Conservation (phyloP, 228 moss, liverwort and hornwort species). For the Sphagnum fallax region DNA sequence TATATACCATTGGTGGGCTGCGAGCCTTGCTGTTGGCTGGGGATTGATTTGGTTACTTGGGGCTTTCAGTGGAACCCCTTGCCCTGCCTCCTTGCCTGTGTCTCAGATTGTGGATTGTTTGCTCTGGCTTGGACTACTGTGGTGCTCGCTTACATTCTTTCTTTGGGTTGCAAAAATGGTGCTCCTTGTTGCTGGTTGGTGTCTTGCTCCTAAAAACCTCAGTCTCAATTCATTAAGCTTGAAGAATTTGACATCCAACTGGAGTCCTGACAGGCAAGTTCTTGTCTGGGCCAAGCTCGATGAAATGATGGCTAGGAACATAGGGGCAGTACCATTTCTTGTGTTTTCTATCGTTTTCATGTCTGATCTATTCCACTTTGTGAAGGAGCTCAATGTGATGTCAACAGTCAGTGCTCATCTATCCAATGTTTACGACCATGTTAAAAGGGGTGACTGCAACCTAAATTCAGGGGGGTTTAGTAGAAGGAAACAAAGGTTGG, state of each 20-base stretch:
- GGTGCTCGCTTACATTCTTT: conserved; percentile 25
- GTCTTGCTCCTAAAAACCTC: too few relatives aligned
- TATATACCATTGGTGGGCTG: conserved; percentile 24
- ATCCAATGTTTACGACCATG: too few relatives aligned
- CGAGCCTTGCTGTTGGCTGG: conserved; percentile 7
- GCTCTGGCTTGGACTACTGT: conserved; percentile 31
- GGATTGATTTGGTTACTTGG: conserved; percentile 18
- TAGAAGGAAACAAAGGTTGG: too few relatives aligned
- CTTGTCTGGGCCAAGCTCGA: conserved; percentile 19
- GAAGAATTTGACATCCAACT: too few relatives aligned
- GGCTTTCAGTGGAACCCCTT: conserved; percentile 15
- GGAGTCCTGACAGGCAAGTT: conserved; percentile 11
- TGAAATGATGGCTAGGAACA: conserved; percentile 38
- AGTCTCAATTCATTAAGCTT: too few relatives aligned
- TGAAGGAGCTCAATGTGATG: conserved; percentile 6
- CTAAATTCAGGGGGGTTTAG: too few relatives aligned
- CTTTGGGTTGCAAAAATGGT: conserved; percentile 29
- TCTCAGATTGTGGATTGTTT: conserved; percentile 36
- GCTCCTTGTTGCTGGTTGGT: not conserved
- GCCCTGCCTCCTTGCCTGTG: conserved; percentile 8
- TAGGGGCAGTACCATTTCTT: conserved; percentile 24
- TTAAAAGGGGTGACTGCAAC: too few relatives aligned
- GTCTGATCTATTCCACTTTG: conserved; percentile 23
- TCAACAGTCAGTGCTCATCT: too few relatives aligned
- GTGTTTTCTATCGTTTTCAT: conserved; percentile 23